Percentiles rank a stretch among this genome's conserved stretches.
phyloP scores from a whole-genome alignment of 495 filamentous ascomycete genomes.

The Apodospora peruviana region DNA sequence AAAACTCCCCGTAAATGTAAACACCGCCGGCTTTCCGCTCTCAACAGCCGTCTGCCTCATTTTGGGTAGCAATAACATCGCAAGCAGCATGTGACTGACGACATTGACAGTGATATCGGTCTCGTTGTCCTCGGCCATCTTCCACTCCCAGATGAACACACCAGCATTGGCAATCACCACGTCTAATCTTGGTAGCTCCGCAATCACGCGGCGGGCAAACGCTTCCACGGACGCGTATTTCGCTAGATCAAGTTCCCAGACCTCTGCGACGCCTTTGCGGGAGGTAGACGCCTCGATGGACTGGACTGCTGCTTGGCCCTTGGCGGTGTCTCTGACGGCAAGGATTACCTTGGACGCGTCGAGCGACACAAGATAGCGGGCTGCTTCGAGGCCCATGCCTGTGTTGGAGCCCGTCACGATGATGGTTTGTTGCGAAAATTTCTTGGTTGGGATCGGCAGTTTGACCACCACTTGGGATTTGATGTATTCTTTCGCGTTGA shows the following conservation, averaged over 20 bases:
- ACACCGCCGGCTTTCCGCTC: conserved; percentile 7
- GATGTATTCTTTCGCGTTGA: not conserved
- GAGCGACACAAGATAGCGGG: conserved; percentile 35
- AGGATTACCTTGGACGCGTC: conserved; percentile 40
- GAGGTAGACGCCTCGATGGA: conserved; percentile 32
- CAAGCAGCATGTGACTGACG: conserved; percentile 10
- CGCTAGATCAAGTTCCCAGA: conserved; percentile 47
- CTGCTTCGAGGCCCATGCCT: conserved; percentile 49
- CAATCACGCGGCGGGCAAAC: conserved; percentile 14
- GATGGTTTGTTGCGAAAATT: conserved; percentile 19
- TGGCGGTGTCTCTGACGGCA: conserved; percentile 32
- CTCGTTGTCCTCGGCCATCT: conserved; percentile 32
- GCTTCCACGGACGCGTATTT: conserved; percentile 16
- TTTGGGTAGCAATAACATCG: conserved; percentile 10
- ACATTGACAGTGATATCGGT: conserved; percentile 48
- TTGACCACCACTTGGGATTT: not conserved
- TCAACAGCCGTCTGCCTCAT: conserved; percentile 17
- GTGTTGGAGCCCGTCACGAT: conserved; percentile 50
- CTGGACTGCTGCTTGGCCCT: conserved; percentile 37
- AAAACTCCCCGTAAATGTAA: conserved; percentile 24
- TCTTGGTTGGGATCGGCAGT: not conserved
- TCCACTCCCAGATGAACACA: conserved; percentile 14
- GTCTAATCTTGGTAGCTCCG: conserved; percentile 30
- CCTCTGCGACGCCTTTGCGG: conserved; percentile 40
- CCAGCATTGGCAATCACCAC: conserved; percentile 43